Evolutionary conservation across 805 yeast genomes (phyloP).

Genomic region (Wickerhamomyces bisporus): DNA sequence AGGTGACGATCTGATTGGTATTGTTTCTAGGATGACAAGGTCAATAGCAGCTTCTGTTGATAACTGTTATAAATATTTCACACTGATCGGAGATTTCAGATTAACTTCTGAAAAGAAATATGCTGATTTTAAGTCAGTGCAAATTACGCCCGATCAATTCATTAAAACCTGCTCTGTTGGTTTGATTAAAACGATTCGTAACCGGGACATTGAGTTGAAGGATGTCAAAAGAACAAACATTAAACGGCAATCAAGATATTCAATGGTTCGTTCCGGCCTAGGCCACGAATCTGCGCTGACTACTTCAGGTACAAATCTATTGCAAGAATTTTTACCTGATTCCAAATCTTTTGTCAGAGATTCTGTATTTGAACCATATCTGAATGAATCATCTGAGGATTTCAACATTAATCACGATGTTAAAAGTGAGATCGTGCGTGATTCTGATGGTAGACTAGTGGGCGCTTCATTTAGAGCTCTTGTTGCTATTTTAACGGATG

Average conservation of each 20-base stretch:
- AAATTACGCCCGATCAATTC: conserved; percentile 55
- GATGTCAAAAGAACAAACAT: conserved; percentile 16
- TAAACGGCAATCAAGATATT: conserved; percentile 29
- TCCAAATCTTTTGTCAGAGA: conserved; percentile 30
- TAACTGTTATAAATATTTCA: conserved; percentile 46
- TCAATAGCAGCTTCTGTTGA: conserved; percentile 44
- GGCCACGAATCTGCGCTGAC: conserved; percentile 17
- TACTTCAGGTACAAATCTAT: conserved; percentile 26
- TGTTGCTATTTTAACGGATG: conserved; percentile 63
- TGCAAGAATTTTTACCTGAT: conserved; percentile 31
- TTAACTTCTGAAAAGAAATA: conserved; percentile 55
- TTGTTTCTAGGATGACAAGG: conserved; percentile 55
- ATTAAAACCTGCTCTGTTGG: conserved; percentile 58
- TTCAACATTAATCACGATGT: conserved; percentile 13
- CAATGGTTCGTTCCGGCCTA: conserved; percentile 29
- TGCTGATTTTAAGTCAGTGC: conserved; percentile 56
- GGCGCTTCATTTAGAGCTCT: conserved; percentile 73
- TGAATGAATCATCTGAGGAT: conserved; percentile 23
- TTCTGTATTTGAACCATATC: conserved; percentile 32
- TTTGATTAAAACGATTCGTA: conserved; percentile 38
- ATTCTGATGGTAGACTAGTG: conserved; percentile 44
- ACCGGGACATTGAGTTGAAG: conserved; percentile 23
- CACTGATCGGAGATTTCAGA: conserved; percentile 62
- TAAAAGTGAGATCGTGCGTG: conserved; percentile 45
- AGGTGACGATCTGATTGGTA: conserved; percentile 58